Evolutionary conservation across 225 moss, liverwort and hornwort genomes (phyloP), one percentile per base, ranked within the genome.

Genomic region (Bryum argenteum): DNA sequence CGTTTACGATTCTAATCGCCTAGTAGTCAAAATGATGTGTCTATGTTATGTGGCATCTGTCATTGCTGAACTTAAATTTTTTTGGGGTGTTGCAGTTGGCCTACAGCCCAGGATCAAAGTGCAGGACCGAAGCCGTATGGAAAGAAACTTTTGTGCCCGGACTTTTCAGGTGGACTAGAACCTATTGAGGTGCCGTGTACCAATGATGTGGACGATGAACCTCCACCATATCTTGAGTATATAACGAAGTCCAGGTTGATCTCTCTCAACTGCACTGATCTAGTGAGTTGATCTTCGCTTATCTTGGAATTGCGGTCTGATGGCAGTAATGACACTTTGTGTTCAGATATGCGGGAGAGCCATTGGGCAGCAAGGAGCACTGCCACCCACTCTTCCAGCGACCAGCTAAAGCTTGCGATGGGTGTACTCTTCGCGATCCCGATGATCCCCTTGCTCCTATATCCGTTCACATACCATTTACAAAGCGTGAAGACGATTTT

Each of bases 161-260:
- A 96, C 79, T 84, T 93, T 66, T 77, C 93, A 71, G 71, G 75
- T 50, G 93, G 93, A 21, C 78, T 79, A 43, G 96, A 96, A 67
- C 81, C 74, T 65, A 82, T 96, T 66, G 71, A 58, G 45, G 85
- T 85, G 42, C 93, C 96, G 19, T 96, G 96, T 58, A 96, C 96
- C 53, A 96, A 96, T 79, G 96, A 96, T 81, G 93, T 96, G 81
- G 96, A 96, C 71, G 11, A 19, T 76, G 91, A 96, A 22, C 73
- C 82, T 76, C 60, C 88, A 58, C 96, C 96, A 48, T 82, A 82
- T 68, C 74, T 85, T 59, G 79, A 85, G 77, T 85, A 85, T 55
- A 85, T 85, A 67, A 85, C 82, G 42, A 71, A 82, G 71, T 85
- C 85, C 67, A 82, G 85, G 85, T 85, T 73, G 54, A 52, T 38